Percentiles rank a stretch among this genome's conserved stretches.
phyloP scores from a whole-genome alignment of 169 alveolate species.

The Besnoitia besnoiti region DNA sequence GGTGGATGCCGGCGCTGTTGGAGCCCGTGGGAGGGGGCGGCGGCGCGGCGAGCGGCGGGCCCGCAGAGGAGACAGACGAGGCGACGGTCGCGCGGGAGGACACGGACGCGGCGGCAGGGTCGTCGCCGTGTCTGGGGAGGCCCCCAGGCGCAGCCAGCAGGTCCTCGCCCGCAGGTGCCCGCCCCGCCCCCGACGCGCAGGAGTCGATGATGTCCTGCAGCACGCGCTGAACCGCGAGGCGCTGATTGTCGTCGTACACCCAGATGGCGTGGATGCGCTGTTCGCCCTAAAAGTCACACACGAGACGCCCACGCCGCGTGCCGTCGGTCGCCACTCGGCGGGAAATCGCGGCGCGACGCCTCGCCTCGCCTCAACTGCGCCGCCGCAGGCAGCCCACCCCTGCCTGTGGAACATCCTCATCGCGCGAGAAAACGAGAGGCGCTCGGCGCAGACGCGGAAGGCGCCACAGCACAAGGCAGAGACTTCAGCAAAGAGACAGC shows the following conservation, averaged over 20 bases:
- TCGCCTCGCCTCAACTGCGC: too few relatives aligned
- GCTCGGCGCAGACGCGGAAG: too few relatives aligned
- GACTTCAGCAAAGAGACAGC: not conserved
- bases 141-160: not conserved
- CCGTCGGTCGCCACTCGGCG: too few relatives aligned
- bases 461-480: too few relatives aligned
- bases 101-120: too few relatives aligned
- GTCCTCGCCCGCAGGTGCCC: not conserved
- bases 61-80: too few relatives aligned
- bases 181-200: not conserved
- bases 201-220: not conserved
- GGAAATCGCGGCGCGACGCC: too few relatives aligned
- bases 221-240: not conserved
- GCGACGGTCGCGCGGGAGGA: too few relatives aligned
- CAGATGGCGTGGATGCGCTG: conserved; percentile 8
- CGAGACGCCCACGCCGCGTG: too few relatives aligned
- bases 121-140: not conserved
- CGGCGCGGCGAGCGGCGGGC: not conserved
- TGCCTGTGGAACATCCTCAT: too few relatives aligned
- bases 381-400: too few relatives aligned
- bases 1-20: not conserved
- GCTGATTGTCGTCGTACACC: conserved; percentile 31
- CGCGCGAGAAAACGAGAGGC: too few relatives aligned
- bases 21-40: not conserved
- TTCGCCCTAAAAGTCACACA: not conserved